A percentile compares a stretch with the other conserved stretches of the same genome.
Evolutionary conservation across 202 grass and related monocot genomes (phyloP).

Genomic region (Miscanthus sacchariflorus): DNA sequence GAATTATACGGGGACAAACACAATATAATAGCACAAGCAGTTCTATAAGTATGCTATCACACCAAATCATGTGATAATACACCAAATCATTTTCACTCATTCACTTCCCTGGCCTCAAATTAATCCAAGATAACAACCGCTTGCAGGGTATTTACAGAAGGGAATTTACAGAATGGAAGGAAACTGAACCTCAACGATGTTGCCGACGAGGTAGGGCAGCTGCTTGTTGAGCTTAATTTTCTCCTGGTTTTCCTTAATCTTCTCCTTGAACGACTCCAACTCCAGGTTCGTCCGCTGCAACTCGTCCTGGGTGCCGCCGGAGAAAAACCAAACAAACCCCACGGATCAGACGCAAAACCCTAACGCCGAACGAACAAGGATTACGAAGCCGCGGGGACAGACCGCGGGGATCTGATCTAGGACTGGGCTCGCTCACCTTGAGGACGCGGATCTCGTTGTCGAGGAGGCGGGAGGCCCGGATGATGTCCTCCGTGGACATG

Average conservation of each 20-base stretch:
- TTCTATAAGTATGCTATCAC: background rate
- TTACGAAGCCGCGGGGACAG: background rate
- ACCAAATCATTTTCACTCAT: background rate
- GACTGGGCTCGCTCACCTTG: background rate
- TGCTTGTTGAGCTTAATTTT: conserved; percentile 13
- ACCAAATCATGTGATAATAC: background rate
- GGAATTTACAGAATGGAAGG: background rate
- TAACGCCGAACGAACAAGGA: background rate
- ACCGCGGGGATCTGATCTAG: background rate
- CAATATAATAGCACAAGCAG: background rate
- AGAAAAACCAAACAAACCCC: background rate
- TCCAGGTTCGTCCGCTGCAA: conserved; percentile 4
- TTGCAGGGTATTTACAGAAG: too few relatives aligned
- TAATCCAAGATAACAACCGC: background rate
- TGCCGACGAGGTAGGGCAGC: conserved; percentile 1
- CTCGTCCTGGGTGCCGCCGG: background rate
- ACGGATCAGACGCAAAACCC: background rate
- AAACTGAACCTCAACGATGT: conserved; percentile 1
- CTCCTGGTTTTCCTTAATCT: conserved; percentile 5
- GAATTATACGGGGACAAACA: background rate
- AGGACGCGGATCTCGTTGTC: conserved; percentile 12
- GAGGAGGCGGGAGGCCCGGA: conserved; percentile 14
- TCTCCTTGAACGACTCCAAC: conserved; percentile 3
- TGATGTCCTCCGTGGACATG: background rate
- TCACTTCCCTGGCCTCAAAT: background rate